A percentile compares a stretch with the other conserved stretches of the same genome.
Conservation (phyloP, 371 early-diverging fungal genomes). For the Zychaea mexicana region DNA sequence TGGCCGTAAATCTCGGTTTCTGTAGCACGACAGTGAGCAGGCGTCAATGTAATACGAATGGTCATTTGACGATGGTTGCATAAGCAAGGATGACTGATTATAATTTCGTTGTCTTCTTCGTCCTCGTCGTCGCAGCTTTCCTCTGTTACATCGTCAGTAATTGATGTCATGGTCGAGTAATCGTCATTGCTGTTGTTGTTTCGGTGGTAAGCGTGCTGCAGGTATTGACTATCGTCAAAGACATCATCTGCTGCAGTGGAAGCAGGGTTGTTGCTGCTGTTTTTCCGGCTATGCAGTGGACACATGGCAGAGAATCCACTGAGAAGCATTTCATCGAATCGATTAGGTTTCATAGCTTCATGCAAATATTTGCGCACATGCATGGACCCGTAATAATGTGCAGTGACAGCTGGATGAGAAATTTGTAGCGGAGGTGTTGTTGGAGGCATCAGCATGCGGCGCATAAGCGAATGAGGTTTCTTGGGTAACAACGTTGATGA, state of each 20-base stretch:
- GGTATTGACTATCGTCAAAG: no score
- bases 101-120: neutral
- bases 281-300: neutral
- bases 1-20: slow-evolving; percentile 30
- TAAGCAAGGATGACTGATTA: neutral
- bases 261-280: no score
- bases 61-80: slow-evolving; percentile 18
- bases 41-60: slow-evolving; percentile 33
- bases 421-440: neutral
- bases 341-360: slow-evolving; percentile 12
- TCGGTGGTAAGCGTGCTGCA: no score
- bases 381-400: slow-evolving; percentile 21
- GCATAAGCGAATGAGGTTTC: no score
- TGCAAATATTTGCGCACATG: slow-evolving; percentile 22
- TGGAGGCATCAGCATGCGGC: no score
- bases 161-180: neutral
- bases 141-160: neutral
- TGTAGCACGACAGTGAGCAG: slow-evolving; percentile 30
- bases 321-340: slow-evolving; percentile 14
- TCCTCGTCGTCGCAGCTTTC: slow-evolving; percentile 1
- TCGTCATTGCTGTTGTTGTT: no score
- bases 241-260: neutral
- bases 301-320: slow-evolving; percentile 10
- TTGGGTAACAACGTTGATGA: no score
- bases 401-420: slow-evolving; percentile 5